Base-by-base conservation (phyloP, 257 asterid genomes). In the Solanum dulcamara region DNA sequence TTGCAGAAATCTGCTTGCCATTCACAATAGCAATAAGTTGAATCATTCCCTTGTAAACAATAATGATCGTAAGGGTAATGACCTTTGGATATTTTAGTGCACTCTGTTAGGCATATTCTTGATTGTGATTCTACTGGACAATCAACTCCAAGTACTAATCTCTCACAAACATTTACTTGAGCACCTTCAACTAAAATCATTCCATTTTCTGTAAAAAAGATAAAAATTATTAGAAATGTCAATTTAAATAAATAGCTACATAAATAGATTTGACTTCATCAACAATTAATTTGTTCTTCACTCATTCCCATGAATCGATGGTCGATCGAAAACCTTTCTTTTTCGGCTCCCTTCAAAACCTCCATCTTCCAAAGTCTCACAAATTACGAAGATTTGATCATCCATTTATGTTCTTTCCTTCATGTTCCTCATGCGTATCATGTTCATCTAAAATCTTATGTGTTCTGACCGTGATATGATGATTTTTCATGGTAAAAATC, bases 381-480 rank as follows among this genome's bases (percentile, higher is more conserved):
- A 55, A 55, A 8, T 55, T 55, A 8, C 5, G n/a, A 55, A 7
- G 26, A 55, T 55, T 22, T 22, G 20, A 22, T 55, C 28, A 55
- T 55, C 64, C 64, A 2, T 7, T 0, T n/a, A n/a, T 55, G 20
- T 55, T 1, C 20, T 2, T 55, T 12, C n/a, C 13, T 55, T 55
- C 28, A 55, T 55, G 64, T 50, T 2, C 55, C 55, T 22, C 55
- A 15, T 50, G 55, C 15, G 22, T 50, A 50, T 50, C n/a, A n/a
- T n/a, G n/a, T 50, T 50, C 55, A 17, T n/a, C 6, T 51, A 10
- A 51, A 51, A 15, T 51, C 4, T 17, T 51, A 51, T 51, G 59
- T 50, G n/a, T 9, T 50, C n/a, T 22, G 18, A 13, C n/a, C 67
- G 93, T 53, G 18, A 53, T 53, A 53, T 53, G 62, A 53, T 53